Base-by-base conservation (phyloP, 2,329 filamentous ascomycete species). In the Hypoxylon sp. region DNA sequence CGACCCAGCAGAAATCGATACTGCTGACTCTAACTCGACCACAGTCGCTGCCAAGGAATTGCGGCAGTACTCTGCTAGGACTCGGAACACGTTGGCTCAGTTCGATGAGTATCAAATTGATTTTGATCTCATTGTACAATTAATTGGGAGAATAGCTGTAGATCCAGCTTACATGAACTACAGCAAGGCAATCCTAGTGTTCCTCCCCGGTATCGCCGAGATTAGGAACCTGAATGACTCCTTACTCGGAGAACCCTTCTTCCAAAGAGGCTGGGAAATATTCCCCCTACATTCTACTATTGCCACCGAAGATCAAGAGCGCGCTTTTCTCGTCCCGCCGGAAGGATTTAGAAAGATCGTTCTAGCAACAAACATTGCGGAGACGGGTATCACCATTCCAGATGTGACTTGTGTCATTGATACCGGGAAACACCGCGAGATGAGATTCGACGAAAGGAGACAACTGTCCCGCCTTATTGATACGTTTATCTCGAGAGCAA, bases 321-420 rank as follows among this genome's bases (percentile, higher is more conserved):
- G 92, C 35, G 96, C 96, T 0, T 99, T 99, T 78, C 83, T 93
- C 5, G 82, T 97, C 0, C 96, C 96, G 5, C 93, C 94, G 0
- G 86, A 85, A 2, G 95, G 95, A 0, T 85, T 90, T 62, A 88
- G 94, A 69, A 99, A 99, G 82, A 96, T 99, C 70, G 95, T 99
- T 1, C 87, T 99, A 60, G 94, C 96, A 1, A 99, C 96, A 13
- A 99, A 99, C 77, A 99, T 99, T 78, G 96, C 96, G 3, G 96
- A 99, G 79, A 99, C 96, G 0, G 96, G 96, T 83, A 97, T 99
- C 76, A 99, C 96, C 0, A 99, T 99, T 72, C 96, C 96, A 0
- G 96, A 99, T 77, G 93, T 99, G 31, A 98, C 96, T 0, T 97
- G 94, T 74, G 96, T 99, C 50, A 92, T 99, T 65, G 96, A 99